phyloP scores from a whole-genome alignment of 257 asterid species.

The Oldenlandia corymbosa region DNA sequence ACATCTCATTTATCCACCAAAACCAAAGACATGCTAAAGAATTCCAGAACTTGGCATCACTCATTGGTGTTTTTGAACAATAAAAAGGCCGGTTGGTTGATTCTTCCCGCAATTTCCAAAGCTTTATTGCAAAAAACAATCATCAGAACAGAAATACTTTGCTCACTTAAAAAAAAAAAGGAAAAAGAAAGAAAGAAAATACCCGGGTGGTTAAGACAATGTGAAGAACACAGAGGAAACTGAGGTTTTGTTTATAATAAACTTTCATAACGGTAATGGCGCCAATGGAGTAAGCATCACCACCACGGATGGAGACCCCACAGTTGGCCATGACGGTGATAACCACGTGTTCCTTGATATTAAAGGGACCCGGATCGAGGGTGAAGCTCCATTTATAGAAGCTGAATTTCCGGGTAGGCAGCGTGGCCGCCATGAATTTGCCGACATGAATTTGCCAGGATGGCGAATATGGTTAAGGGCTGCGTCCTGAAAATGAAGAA shows the following conservation, averaged over 20 bases:
- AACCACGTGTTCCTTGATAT: constrained; percentile 84
- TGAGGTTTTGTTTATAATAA: constrained; percentile 74
- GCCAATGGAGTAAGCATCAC: constrained; percentile 96
- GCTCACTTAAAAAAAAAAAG: too few species aligned
- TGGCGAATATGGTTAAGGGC: constrained; percentile 79
- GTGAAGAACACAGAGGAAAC: constrained; percentile 63
- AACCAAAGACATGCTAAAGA: too few species aligned
- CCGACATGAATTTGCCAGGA: constrained; percentile 92
- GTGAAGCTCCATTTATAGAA: constrained; percentile 65
- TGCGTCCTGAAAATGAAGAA: constrained; percentile 88
- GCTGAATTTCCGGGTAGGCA: constrained; percentile 42
- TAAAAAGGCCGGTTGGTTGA: too few species aligned
- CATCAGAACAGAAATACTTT: too few species aligned
- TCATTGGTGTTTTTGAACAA: too few species aligned
- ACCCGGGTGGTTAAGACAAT: constrained; percentile 96
- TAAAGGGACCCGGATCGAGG: constrained; percentile 91
- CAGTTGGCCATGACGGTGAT: constrained; percentile 95
- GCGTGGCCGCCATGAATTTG: constrained; percentile 79
- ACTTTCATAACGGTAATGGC: constrained; percentile 98
- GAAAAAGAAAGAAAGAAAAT: too few species aligned
- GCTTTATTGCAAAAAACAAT: too few species aligned
- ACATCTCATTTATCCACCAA: too few species aligned
- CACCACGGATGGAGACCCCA: constrained; percentile 95
- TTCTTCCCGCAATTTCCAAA: too few species aligned
- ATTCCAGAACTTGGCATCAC: too few species aligned